A percentile compares a stretch with the other conserved stretches of the same genome.
These are phyloP conservation scores for Berberis thunbergii DNA, from an alignment of 164 flowering plant species.

Conservation along the genomic window DNA sequence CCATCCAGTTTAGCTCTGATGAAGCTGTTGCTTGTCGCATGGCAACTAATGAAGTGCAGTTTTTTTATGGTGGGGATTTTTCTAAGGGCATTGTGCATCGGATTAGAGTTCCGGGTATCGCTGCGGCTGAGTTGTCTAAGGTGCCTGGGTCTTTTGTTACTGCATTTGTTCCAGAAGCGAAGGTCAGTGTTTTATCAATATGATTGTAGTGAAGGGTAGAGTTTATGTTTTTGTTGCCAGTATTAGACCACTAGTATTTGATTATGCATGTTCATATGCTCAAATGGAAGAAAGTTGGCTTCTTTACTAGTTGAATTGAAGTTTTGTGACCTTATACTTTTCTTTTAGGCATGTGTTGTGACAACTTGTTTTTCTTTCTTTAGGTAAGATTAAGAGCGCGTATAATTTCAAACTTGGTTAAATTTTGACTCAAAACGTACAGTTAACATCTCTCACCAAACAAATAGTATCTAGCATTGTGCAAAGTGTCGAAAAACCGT, in stretches of 20 bases:
- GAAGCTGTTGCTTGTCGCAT: constrained; percentile 88
- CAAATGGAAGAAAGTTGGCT: too few relatives aligned
- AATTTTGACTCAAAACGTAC: too few relatives aligned
- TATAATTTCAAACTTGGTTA: too few relatives aligned
- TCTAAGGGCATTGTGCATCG: constrained; percentile 60
- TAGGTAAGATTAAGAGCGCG: too few relatives aligned
- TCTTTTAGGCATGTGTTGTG: too few relatives aligned
- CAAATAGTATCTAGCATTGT: too few relatives aligned
- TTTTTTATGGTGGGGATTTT: constrained; percentile 73
- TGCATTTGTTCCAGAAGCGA: constrained; percentile 82
- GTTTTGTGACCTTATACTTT: too few relatives aligned
- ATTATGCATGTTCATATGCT: neutral
- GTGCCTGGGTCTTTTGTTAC: constrained; percentile 77
- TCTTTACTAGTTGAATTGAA: too few relatives aligned
- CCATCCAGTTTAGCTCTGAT: constrained; percentile 69
- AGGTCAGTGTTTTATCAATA: constrained; percentile 35
- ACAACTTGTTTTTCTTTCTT: too few relatives aligned
- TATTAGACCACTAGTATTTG: neutral
- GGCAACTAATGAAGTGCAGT: constrained; percentile 87
- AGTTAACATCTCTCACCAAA: too few relatives aligned
- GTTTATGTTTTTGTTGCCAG: neutral
- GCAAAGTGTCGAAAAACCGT: too few relatives aligned
- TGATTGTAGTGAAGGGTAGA: neutral
- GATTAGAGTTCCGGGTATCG: constrained; percentile 72
- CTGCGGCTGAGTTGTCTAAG: constrained; percentile 75